These are phyloP conservation scores for Tothia fuscella DNA, from an alignment of 2,329 filamentous ascomycete species.

Conservation along the genomic window DNA sequence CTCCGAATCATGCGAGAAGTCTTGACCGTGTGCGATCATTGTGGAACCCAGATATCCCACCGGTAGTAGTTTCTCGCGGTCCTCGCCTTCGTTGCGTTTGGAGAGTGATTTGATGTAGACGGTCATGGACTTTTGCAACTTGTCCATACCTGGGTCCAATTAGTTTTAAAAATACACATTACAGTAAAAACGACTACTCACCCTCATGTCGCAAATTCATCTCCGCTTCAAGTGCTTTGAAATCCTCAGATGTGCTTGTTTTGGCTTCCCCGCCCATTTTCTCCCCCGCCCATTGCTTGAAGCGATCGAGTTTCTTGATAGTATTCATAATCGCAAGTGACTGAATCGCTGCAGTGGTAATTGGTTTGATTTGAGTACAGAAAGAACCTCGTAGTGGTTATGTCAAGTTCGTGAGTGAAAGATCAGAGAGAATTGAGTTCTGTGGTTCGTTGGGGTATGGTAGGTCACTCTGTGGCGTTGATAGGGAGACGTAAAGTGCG, in stretches of 20 bases:
- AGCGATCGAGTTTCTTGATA: conserved; percentile 84
- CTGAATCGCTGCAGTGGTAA: no score
- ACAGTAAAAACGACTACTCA: conserved; percentile 35
- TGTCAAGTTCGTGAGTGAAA: background rate
- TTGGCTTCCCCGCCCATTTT: conserved; percentile 88
- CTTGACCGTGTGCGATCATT: conserved; percentile 83
- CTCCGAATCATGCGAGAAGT: conserved; percentile 82
- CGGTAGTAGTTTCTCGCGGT: conserved; percentile 77
- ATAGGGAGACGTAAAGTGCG: background rate
- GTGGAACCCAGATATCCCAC: conserved; percentile 67
- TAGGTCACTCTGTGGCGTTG: background rate
- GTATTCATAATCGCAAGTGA: conserved; percentile 39
- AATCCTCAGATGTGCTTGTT: conserved; percentile 78
- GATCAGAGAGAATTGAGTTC: no score
- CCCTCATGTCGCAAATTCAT: conserved; percentile 84
- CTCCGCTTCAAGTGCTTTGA: conserved; percentile 78
- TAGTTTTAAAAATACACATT: background rate
- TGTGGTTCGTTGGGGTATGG: background rate
- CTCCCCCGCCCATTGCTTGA: conserved; percentile 97
- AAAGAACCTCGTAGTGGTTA: background rate
- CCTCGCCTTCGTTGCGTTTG: conserved; percentile 72
- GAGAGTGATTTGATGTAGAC: conserved; percentile 79
- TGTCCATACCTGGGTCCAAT: conserved; percentile 63
- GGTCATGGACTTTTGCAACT: conserved; percentile 74
- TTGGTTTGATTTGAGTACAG: no score